Conservation (phyloP, 768 basidiomycete genomes). For the Naganishia kalamii region DNA sequence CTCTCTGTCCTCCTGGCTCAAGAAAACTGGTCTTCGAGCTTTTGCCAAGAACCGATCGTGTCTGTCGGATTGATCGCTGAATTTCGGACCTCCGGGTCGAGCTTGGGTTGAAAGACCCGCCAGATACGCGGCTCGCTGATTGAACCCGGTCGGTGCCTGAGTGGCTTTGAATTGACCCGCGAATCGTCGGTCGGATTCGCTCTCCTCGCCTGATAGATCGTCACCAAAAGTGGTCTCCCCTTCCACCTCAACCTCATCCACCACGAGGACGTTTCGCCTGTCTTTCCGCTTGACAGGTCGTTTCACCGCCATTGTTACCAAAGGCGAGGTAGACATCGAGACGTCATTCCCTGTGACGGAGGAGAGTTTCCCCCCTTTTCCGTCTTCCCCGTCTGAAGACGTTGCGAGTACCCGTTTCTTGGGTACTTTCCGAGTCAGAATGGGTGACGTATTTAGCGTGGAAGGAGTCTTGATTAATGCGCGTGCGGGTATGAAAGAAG, state of each 20-base stretch:
- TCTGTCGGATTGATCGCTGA: slow-evolving; percentile 13
- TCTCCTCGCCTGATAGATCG: slow-evolving; percentile 27
- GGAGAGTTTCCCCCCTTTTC: not conserved
- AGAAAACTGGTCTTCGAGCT: slow-evolving; percentile 35
- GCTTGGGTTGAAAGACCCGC: slow-evolving; percentile 42
- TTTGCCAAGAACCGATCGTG: slow-evolving; percentile 35
- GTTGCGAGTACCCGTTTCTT: slow-evolving; percentile 1
- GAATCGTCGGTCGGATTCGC: slow-evolving; percentile 39
- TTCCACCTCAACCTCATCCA: slow-evolving; percentile 36
- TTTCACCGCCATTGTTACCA: not conserved
- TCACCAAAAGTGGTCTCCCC: slow-evolving; percentile 28
- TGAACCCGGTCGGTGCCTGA: slow-evolving; percentile 46
- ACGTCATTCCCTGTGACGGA: not conserved
- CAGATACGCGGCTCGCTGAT: slow-evolving; percentile 42
- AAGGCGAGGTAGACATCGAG: not conserved
- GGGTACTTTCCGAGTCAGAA: not conserved
- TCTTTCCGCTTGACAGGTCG: slow-evolving; percentile 9
- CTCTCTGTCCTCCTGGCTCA: slow-evolving; percentile 25
- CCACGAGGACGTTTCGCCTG: slow-evolving; percentile 25
- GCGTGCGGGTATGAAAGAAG: not conserved
- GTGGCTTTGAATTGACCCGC: slow-evolving; percentile 45
- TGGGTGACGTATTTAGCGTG: not conserved
- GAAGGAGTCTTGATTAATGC: not conserved
- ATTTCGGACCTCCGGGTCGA: slow-evolving; percentile 15
- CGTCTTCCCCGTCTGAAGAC: slow-evolving; percentile 13